Conservation (phyloP, 805 yeast genomes). For the Myxozyma neglecta region DNA sequence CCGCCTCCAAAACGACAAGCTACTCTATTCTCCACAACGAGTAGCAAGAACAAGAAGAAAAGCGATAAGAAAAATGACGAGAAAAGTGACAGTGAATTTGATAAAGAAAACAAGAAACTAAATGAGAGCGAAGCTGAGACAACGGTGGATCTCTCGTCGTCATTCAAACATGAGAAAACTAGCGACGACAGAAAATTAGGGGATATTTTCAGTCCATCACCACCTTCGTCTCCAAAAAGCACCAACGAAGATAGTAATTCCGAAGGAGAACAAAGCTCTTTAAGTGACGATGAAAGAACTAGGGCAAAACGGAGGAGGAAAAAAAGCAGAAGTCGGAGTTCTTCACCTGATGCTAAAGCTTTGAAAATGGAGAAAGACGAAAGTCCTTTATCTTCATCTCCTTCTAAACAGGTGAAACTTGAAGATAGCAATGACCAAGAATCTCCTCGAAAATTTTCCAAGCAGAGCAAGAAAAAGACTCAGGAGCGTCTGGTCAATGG, state of each 20-base stretch:
- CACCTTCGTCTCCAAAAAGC: conserved; percentile 1
- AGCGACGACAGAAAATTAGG: not conserved
- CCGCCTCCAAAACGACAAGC: conserved; percentile 17
- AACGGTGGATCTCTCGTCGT: not conserved
- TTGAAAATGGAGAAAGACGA: not conserved
- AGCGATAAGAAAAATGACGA: not conserved
- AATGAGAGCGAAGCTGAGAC: not conserved
- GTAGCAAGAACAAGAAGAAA: not conserved
- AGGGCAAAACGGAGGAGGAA: too few relatives aligned
- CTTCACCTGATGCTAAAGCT: not conserved
- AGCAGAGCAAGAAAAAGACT: too few relatives aligned
- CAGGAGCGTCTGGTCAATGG: too few relatives aligned
- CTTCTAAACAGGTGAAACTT: too few relatives aligned
- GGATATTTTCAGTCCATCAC: not conserved
- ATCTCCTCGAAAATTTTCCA: too few relatives aligned
- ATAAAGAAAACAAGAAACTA: not conserved
- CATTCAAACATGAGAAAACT: not conserved
- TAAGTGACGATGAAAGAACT: too few relatives aligned
- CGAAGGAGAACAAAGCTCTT: too few relatives aligned
- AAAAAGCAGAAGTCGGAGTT: too few relatives aligned
- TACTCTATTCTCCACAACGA: conserved; percentile 4
- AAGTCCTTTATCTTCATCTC: too few relatives aligned
- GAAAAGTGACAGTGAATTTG: not conserved
- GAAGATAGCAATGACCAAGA: too few relatives aligned
- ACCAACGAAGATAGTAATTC: too few relatives aligned